phyloP scores from a whole-genome alignment of 495 filamentous ascomycete genomes.

The Articulospora tetracladia region DNA sequence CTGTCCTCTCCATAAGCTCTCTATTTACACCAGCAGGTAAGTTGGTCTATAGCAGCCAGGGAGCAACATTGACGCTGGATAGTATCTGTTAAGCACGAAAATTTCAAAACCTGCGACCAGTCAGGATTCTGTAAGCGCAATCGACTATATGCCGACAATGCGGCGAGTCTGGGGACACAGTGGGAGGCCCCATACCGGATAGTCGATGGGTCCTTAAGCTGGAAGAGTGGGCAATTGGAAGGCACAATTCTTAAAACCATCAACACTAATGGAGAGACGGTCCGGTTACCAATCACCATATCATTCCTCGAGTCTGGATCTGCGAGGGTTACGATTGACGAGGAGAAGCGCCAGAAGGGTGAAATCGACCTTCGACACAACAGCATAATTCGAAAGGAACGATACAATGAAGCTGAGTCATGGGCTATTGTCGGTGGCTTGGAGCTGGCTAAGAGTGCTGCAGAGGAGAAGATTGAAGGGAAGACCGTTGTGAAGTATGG shows the following conservation, averaged over 20 bases:
- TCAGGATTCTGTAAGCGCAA: slow-evolving; percentile 97
- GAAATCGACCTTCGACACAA: slow-evolving; percentile 83
- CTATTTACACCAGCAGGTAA: slow-evolving; percentile 49
- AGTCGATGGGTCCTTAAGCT: slow-evolving; percentile 61
- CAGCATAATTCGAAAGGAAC: slow-evolving; percentile 82
- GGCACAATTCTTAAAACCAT: slow-evolving; percentile 76
- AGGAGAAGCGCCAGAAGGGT: slow-evolving; percentile 82
- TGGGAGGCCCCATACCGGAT: slow-evolving; percentile 85
- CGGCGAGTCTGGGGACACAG: slow-evolving; percentile 51
- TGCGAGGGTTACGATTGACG: slow-evolving; percentile 83
- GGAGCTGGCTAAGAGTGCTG: slow-evolving; percentile 61
- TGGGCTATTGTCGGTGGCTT: slow-evolving; percentile 84
- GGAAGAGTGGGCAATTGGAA: slow-evolving; percentile 75
- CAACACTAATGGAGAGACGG: slow-evolving; percentile 51
- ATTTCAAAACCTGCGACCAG: slow-evolving; percentile 93
- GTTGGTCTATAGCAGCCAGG: slow-evolving; percentile 3
- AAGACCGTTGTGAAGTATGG: slow-evolving; percentile 80
- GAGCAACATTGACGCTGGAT: not conserved
- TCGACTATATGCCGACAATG: slow-evolving; percentile 80
- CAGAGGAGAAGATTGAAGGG: slow-evolving; percentile 51
- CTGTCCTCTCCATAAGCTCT: slow-evolving; percentile 42
- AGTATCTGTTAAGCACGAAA: slow-evolving; percentile 89
- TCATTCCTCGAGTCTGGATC: slow-evolving; percentile 86
- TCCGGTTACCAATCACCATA: slow-evolving; percentile 77
- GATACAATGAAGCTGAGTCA: slow-evolving; percentile 86